Percentiles rank a stretch among this genome's conserved stretches.
phyloP scores from a whole-genome alignment of 2,329 filamentous ascomycete genomes.

The Aspergillus flavus region DNA sequence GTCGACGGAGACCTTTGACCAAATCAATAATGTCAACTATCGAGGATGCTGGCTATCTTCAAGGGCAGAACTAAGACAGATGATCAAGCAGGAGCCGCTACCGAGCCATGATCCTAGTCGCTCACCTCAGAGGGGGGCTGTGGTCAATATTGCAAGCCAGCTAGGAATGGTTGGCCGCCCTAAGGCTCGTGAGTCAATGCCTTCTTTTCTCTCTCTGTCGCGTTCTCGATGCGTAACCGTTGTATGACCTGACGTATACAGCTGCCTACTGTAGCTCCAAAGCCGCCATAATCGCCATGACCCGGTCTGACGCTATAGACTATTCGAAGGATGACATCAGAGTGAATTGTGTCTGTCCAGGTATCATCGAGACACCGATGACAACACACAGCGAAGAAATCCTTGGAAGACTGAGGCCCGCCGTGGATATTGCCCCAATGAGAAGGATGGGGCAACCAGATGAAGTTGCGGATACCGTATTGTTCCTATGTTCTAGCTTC shows the following conservation, averaged over 20 bases:
- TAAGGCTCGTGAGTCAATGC: constrained; percentile 43
- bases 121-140: constrained; percentile 47
- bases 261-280: constrained; percentile 62
- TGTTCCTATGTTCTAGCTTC: constrained; percentile 54
- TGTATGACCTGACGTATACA: constrained; percentile 20
- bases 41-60: constrained; percentile 54
- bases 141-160: constrained; percentile 58
- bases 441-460: constrained; percentile 53
- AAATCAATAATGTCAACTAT: constrained; percentile 59
- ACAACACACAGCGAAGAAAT: constrained; percentile 46
- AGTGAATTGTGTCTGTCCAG: constrained; percentile 42
- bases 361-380: constrained; percentile 52
- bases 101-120: constrained; percentile 39
- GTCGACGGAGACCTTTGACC: constrained; percentile 53
- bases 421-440: constrained; percentile 54
- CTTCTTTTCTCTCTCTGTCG: background rate
- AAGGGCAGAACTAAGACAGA: constrained; percentile 47
- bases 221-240: background rate
- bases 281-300: constrained; percentile 61
- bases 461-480: constrained; percentile 53
- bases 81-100: constrained; percentile 51
- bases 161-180: constrained; percentile 54
- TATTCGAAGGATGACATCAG: constrained; percentile 48
- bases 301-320: constrained; percentile 59
- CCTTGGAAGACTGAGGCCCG: constrained; percentile 42